These are phyloP conservation scores for Solanum megistacrolobum DNA, from an alignment of 257 asterid genomes.

Conservation along the genomic window DNA sequence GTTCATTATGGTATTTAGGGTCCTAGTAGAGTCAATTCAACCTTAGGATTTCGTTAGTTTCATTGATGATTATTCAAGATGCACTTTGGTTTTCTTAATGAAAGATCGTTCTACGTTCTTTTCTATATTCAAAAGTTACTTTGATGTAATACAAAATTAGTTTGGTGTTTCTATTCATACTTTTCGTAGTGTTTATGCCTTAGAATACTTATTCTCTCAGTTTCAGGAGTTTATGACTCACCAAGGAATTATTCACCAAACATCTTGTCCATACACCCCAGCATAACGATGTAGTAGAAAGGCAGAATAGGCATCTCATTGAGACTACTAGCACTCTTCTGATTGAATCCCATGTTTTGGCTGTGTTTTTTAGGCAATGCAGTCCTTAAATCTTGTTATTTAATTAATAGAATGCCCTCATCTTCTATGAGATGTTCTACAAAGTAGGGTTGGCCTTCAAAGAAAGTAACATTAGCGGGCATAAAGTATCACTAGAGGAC, in stretches of 20 bases:
- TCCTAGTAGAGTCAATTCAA: background rate
- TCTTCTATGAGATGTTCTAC: background rate
- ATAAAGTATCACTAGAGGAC: background rate
- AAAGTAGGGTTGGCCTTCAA: background rate
- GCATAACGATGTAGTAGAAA: background rate
- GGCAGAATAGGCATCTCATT: background rate
- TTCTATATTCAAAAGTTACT: too few species aligned
- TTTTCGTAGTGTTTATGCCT: background rate
- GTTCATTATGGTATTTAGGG: background rate
- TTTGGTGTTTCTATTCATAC: background rate
- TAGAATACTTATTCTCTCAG: background rate
- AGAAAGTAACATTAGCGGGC: background rate
- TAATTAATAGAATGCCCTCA: background rate
- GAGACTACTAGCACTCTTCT: background rate
- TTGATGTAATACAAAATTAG: background rate
- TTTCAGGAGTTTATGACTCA: background rate
- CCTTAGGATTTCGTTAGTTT: background rate
- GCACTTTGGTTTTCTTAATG: background rate
- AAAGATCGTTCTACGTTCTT: background rate
- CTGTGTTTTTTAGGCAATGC: background rate
- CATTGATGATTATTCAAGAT: background rate
- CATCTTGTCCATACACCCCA: background rate
- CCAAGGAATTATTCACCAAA: background rate
- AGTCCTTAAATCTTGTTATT: background rate
- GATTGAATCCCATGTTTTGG: background rate